Evolutionary conservation across 2,329 filamentous ascomycete genomes (phyloP), one percentile per base, ranked within the genome.

Genomic region (Sporothrix variecibatus): DNA sequence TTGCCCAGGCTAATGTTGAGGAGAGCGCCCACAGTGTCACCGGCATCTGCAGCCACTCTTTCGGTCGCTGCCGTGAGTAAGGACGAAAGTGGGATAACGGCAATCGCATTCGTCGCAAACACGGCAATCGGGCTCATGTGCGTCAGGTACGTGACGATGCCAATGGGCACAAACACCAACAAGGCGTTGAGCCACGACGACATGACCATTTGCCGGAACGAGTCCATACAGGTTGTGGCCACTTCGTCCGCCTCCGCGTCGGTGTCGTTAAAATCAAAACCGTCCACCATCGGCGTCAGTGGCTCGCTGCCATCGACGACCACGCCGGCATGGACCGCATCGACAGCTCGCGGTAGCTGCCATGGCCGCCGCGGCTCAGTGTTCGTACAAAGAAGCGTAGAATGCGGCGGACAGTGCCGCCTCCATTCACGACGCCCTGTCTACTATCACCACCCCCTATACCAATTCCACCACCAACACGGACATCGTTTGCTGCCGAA

Each of bases 101-200:
- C 92, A 76, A 94, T 85, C 68, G 91, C 90, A 80, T 94, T 94
- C 84, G 93, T 87, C 75, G 87, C 90, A 80, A 94, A 94, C 75
- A 93, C 84, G 74, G 92, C 82, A 68, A 87, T 90, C 31, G 90
- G 87, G 72, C 85, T 86, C 73, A 90, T 79, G 75, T 85, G 84
- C 15, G 82, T 78, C 34, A 89, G 81, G 73, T 87, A 84, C 72
- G 90, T 86, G 73, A 87, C 86, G 78, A 95, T 94, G 78, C 93
- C 93, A 71, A 93, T 86, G n/a, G 93, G 93, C 49, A 95, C 93
- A 79, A 94, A 94, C 72, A 95, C 82, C 76, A 95, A 85, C 78
- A 95, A 85, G 71, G 93, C 78, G 81, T 95, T 95, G 84, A 95
- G 85, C 88, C 91, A 94, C 84, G 91, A 94, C 80, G 93, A 89